phyloP scores from a whole-genome alignment of 805 yeast genomes.

The Candida suzukii region DNA sequence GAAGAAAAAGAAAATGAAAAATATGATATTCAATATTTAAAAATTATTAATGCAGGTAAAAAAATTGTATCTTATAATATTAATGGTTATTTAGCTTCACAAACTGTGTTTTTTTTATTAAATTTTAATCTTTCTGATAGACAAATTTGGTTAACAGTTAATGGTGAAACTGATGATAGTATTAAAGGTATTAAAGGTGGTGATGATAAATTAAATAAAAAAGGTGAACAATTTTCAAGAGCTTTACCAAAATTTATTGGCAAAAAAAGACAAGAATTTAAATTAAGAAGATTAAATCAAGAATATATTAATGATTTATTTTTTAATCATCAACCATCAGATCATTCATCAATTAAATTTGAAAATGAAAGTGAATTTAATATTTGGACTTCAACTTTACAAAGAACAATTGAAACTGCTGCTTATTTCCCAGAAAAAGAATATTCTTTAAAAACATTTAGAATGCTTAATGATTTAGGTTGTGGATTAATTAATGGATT shows the following conservation, averaged over 20 bases:
- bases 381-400: constrained; percentile 28
- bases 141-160: constrained; percentile 29
- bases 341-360: background rate
- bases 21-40: constrained; percentile 47
- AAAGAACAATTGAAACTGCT: constrained; percentile 26
- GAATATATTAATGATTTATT: constrained; percentile 25
- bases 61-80: constrained; percentile 50
- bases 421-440: constrained; percentile 21
- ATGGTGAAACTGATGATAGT: constrained; percentile 26
- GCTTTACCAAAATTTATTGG: constrained; percentile 28
- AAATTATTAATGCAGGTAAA: constrained; percentile 57
- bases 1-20: constrained; percentile 36
- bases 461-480: constrained; percentile 27
- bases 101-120: constrained; percentile 45
- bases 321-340: constrained; percentile 6
- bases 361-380: constrained; percentile 23
- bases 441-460: constrained; percentile 23
- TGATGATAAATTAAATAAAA: constrained; percentile 21
- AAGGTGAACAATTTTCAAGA: constrained; percentile 25
- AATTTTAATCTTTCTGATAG: constrained; percentile 31
- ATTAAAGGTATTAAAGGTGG: constrained; percentile 23
- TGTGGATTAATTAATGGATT: constrained; percentile 28
- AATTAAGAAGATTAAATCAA: constrained; percentile 24
- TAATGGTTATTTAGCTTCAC: constrained; percentile 50
- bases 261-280: constrained; percentile 27